A percentile compares a stretch with the other conserved stretches of the same genome.
These are phyloP conservation scores for Penicillium nordicum DNA, from an alignment of 2,329 filamentous ascomycete species.

Conservation along the genomic window DNA sequence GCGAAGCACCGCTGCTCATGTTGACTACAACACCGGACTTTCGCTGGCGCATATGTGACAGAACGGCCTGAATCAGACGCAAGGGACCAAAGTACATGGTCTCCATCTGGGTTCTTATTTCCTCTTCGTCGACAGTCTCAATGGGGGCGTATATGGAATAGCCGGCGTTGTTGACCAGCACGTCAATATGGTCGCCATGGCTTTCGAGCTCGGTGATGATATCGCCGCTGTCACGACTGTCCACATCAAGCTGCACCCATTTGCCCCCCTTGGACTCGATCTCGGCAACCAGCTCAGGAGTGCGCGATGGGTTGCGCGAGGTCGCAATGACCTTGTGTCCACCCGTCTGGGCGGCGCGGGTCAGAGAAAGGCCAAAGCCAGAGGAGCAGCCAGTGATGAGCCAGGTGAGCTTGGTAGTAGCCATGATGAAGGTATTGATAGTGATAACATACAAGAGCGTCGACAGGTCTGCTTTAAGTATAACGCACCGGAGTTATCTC, in stretches of 20 bases:
- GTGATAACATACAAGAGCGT: not conserved
- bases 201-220: not conserved
- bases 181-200: slow-evolving; percentile 10
- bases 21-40: slow-evolving; percentile 26
- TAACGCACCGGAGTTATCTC: not conserved
- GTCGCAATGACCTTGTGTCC: slow-evolving; percentile 26
- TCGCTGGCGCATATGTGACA: slow-evolving; percentile 27
- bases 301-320: slow-evolving; percentile 22
- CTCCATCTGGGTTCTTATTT: slow-evolving; percentile 21
- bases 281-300: slow-evolving; percentile 15
- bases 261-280: slow-evolving; percentile 15
- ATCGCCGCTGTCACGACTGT: not conserved
- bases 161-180: slow-evolving; percentile 23
- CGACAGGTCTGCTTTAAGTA: not conserved
- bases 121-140: slow-evolving; percentile 27
- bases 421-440: not conserved
- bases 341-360: slow-evolving; percentile 18
- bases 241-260: slow-evolving; percentile 17
- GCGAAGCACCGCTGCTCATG: slow-evolving; percentile 23
- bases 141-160: slow-evolving; percentile 21
- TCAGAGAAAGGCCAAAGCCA: slow-evolving; percentile 21
- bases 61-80: slow-evolving; percentile 19
- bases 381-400: slow-evolving; percentile 23
- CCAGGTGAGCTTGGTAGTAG: slow-evolving; percentile 6
- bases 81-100: slow-evolving; percentile 30